Base-by-base conservation (phyloP, 73 alveolate species). In the Breviolum minutum region DNA sequence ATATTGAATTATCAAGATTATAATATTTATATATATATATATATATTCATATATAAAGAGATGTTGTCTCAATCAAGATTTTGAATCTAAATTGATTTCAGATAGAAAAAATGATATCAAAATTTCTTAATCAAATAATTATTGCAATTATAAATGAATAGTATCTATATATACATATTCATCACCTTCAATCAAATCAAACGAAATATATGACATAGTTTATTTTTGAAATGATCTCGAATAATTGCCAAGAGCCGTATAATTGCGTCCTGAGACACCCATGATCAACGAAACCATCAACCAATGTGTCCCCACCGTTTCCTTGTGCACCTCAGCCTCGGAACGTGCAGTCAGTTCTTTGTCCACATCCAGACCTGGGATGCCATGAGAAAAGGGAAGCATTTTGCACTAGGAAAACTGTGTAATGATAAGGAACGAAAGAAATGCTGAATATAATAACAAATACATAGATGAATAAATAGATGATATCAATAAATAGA, bases 291-390 rank as follows among this genome's bases (percentile, higher is more conserved):
- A 11, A 6, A 30, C 81, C 81, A 20, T 20, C 81, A 30, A 71
- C 61, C 16, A 9, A 12, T n/a, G 16, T 77, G 8, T 22, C 19
- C 63, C 86, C 24, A 30, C 14, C 63, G 9, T 60, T 10, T 81
- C 62, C 54, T 0, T 16, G 12, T 6, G 27, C 7, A 30, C 88
- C 88, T 80, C 88, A 13, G 88, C 88, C 66, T 80, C 88, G 14
- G 88, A 80, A 66, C 88, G 69, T 17, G 88, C 88, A 48, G 32
- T 80, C 69, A 80, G 68, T 66, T 80, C 88, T 63, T 29, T 20
- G 20, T 80, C 88, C 29, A 80, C 88, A 30, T 80, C 68, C 5
- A 66, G 68, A 30, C 88, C 88, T 80, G 69, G 17, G 66, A 27
- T 12, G 62, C 17, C 1, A 22, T n/a, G 63, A 62, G 14, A 7